Evolutionary conservation across 2,329 filamentous ascomycete species (phyloP).

Genomic region (Alternaria viburni): DNA sequence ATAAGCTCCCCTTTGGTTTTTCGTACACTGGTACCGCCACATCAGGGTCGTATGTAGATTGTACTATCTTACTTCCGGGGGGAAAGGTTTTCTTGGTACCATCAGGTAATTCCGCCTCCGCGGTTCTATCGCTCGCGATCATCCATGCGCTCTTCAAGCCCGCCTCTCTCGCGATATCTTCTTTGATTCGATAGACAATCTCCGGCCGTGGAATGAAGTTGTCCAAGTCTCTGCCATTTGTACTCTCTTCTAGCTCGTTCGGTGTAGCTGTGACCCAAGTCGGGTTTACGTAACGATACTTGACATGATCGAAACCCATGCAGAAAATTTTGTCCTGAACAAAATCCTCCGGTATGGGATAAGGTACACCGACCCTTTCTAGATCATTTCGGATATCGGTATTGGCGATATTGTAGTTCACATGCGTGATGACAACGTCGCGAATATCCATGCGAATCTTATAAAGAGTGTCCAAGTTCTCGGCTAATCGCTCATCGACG

Average conservation of each 20-base stretch:
- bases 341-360: constrained; percentile 1
- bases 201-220: constrained; percentile 9
- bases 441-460: constrained; percentile 16
- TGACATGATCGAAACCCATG: constrained; percentile 1
- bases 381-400: background rate
- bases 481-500: constrained; percentile 11
- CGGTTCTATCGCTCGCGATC: background rate
- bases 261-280: constrained; percentile 12
- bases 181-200: constrained; percentile 8
- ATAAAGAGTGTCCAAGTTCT: constrained; percentile 9
- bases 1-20: constrained; percentile 3
- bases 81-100: constrained; percentile 2
- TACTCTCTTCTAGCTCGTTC: constrained; percentile 10
- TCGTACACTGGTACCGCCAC: background rate
- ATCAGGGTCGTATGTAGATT: constrained; percentile 8
- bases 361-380: background rate
- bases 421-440: background rate
- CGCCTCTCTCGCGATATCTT: constrained; percentile 1
- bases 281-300: background rate
- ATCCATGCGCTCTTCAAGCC: constrained; percentile 10
- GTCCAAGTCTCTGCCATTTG: background rate
- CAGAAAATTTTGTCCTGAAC: background rate
- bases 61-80: constrained; percentile 10
- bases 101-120: background rate
- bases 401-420: background rate